These are phyloP conservation scores for Nakazawaea sp. DNA, from an alignment of 805 yeast genomes.

Conservation along the genomic window DNA sequence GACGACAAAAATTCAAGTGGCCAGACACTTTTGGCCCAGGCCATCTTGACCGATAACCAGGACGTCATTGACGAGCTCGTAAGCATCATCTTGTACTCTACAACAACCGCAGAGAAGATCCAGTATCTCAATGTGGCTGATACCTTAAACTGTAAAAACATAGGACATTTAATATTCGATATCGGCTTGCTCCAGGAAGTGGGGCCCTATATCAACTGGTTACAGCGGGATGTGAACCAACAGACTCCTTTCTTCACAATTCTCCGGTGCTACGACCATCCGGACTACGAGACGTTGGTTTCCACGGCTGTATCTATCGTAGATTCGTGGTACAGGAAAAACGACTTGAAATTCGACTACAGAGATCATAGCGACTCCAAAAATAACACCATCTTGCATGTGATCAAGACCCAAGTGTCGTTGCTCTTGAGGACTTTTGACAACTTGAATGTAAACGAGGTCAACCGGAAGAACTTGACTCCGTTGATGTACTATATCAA, in stretches of 20 bases:
- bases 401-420: constrained; percentile 45
- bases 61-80: constrained; percentile 41
- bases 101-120: constrained; percentile 36
- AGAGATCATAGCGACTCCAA: constrained; percentile 62
- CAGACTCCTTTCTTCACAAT: constrained; percentile 77
- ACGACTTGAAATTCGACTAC: constrained; percentile 30
- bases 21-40: constrained; percentile 50
- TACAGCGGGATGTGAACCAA: constrained; percentile 48
- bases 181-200: constrained; percentile 41
- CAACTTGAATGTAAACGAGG: constrained; percentile 46
- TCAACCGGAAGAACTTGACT: constrained; percentile 51
- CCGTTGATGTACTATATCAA: constrained; percentile 70
- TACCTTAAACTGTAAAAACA: constrained; percentile 43
- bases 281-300: constrained; percentile 47
- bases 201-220: constrained; percentile 68
- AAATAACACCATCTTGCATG: constrained; percentile 76
- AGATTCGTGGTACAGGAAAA: constrained; percentile 30
- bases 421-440: constrained; percentile 30
- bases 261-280: constrained; percentile 76
- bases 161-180: constrained; percentile 69
- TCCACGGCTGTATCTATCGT: constrained; percentile 37
- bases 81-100: constrained; percentile 29
- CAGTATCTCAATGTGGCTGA: constrained; percentile 48
- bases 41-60: constrained; percentile 48
- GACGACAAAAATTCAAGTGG: constrained; percentile 52